phyloP scores from a whole-genome alignment of 1,284 basidiomycete genomes.

The Ceratobasidium sp. region DNA sequence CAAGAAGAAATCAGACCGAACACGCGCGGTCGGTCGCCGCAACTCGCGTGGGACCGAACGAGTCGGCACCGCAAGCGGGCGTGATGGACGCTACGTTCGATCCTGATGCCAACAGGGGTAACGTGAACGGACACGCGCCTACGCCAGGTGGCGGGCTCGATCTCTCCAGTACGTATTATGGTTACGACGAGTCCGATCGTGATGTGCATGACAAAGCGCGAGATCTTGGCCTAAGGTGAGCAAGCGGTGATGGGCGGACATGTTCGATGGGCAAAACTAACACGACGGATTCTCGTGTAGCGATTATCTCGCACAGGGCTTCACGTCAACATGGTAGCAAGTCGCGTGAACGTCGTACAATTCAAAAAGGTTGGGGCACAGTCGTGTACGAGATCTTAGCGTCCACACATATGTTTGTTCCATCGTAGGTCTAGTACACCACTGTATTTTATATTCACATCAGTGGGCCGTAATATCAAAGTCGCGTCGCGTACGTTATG shows the following conservation, averaged over 20 bases:
- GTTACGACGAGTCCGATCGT: constrained; percentile 14
- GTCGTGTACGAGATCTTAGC: neutral
- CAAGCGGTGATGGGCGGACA: neutral
- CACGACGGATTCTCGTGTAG: neutral
- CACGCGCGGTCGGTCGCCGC: neutral
- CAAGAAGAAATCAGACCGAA: neutral
- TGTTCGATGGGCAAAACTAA: neutral
- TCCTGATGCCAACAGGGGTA: neutral
- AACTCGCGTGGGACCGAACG: neutral
- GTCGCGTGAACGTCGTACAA: neutral
- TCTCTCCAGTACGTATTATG: constrained; percentile 10
- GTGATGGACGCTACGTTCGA: neutral
- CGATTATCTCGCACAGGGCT: constrained; percentile 31
- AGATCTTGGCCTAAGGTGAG: constrained; percentile 33
- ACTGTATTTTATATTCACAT: neutral
- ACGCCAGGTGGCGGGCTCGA: neutral
- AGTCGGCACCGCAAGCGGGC: neutral
- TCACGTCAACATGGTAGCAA: constrained; percentile 36
- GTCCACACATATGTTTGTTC: neutral
- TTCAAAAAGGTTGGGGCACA: neutral
- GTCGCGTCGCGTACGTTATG: constrained; percentile 1
- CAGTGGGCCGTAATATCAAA: constrained; percentile 1
- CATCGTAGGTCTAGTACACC: constrained; percentile 1
- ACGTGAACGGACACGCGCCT: neutral
- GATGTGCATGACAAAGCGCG: constrained; percentile 26